These are phyloP conservation scores for Saccharomyces hybrid DNA, from an alignment of 1,139 yeast species.

Conservation along the genomic window DNA sequence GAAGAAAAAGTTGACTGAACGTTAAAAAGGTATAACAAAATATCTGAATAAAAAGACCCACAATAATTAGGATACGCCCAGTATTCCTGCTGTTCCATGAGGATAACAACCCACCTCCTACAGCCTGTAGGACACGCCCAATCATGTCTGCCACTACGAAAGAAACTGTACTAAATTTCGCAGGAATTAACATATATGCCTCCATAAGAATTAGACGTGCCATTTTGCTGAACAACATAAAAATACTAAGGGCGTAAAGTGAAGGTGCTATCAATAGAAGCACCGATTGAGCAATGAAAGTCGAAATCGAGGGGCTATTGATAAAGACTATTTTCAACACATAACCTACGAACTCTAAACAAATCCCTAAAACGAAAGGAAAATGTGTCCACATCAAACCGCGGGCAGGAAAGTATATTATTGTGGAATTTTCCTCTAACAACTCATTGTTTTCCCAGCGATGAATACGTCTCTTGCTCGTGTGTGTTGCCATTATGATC, in stretches of 20 bases:
- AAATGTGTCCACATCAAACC: conserved; percentile 9
- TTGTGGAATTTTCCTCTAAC: not conserved
- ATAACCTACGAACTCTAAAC: conserved; percentile 34
- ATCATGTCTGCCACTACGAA: conserved; percentile 40
- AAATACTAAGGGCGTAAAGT: conserved; percentile 39
- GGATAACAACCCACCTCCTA: conserved; percentile 41
- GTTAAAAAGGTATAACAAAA: conserved; percentile 34
- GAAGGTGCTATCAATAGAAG: conserved; percentile 40
- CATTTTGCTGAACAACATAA: conserved; percentile 39
- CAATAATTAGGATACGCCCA: conserved; percentile 29
- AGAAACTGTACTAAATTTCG: conserved; percentile 33
- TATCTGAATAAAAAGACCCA: conserved; percentile 36
- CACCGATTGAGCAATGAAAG: conserved; percentile 35
- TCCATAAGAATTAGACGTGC: conserved; percentile 29
- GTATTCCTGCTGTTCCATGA: conserved; percentile 8
- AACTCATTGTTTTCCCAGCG: not conserved
- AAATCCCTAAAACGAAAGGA: conserved; percentile 30
- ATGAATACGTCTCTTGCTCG: not conserved
- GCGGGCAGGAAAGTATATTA: not conserved
- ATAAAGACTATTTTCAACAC: conserved; percentile 30
- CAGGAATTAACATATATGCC: conserved; percentile 30
- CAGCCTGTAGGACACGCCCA: conserved; percentile 37
- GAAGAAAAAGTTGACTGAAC: conserved; percentile 19
- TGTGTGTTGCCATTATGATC: not conserved
- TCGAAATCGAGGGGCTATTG: conserved; percentile 20